phyloP scores from a whole-genome alignment of 768 basidiomycete species.

The Pulveroboletus sp. region DNA sequence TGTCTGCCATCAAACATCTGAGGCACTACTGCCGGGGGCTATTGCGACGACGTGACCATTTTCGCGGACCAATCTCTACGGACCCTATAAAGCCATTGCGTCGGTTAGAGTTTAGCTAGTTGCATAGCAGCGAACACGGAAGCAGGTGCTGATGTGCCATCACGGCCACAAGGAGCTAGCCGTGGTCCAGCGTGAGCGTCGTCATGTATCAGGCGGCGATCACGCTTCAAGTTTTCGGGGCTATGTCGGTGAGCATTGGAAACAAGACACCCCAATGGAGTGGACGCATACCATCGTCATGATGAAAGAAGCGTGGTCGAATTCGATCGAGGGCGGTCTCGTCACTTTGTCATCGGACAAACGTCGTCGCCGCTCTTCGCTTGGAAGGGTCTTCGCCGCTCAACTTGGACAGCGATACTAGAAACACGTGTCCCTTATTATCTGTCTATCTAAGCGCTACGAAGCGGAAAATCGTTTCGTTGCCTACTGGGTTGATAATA shows the following conservation, averaged over 20 bases:
- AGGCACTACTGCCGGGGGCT: neutral
- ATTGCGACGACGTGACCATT: neutral
- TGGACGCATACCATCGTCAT: neutral
- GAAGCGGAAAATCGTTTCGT: neutral
- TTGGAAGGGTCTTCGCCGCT: neutral
- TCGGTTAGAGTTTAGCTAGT: neutral
- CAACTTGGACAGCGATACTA: neutral
- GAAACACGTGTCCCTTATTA: neutral
- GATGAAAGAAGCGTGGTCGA: neutral
- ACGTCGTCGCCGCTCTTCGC: neutral
- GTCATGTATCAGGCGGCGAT: neutral
- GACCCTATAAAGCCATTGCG: neutral
- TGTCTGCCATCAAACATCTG: neutral
- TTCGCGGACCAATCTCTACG: slow-evolving; percentile 5
- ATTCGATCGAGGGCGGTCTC: neutral
- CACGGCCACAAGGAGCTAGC: neutral
- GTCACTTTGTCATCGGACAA: neutral
- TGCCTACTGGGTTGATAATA: neutral
- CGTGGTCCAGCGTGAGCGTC: neutral
- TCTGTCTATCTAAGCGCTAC: neutral
- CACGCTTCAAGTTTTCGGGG: neutral
- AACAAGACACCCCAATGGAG: neutral
- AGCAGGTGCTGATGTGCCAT: neutral
- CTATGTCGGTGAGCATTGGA: neutral
- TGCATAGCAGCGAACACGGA: neutral